Base-by-base conservation (phyloP, 768 basidiomycete genomes). In the Amanita exitialis region DNA sequence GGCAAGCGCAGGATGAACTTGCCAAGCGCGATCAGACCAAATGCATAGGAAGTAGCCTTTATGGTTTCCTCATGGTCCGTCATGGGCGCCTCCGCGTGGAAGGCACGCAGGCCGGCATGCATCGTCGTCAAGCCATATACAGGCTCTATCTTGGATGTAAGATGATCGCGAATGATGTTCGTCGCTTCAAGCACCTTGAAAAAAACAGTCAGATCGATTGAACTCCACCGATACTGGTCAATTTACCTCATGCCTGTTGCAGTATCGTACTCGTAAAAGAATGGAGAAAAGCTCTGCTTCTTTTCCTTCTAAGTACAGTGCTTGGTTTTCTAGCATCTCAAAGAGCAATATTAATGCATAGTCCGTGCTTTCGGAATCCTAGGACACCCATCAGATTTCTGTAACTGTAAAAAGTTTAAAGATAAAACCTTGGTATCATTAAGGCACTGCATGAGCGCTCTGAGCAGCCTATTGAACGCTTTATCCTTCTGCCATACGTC, bases 101-200 rank as follows among this genome's bases (percentile, higher is more conserved):
- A 92, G 9, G 75, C 62, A 25, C 79, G 79, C 38, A 91, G 61
- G 59, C 77, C 79, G 27, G 82, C 82, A 54, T 90, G 87, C 70
- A 90, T 76, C 4, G 86, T 90, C 12, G 86, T 89, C 56, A 92
- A 66, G 6, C 90, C 90, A 58, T 88, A 90, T 18, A 92, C 86
- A 16, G 90, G 85, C 54, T 88, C 90, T 57, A 86, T 78, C 55
- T 78, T 81, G 8, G 73, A 68, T 20, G 85, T 78, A 32, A 92
- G 70, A 15, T 75, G 74, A 62, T 92, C 88, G 37, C 90, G 84
- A 55, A 92, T 83, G 1, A 82, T 79, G 58, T 79, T 88, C 10
- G 89, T 90, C 4, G 86, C 90, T 62, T 90, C 87, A 48, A 90
- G 71, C 35, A 92, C 81, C 90, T 92, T 49, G 6, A 38, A 55